Evolutionary conservation across 192 early-diverging fungal species (phyloP).

Genomic region (Thamnidium elegans): DNA sequence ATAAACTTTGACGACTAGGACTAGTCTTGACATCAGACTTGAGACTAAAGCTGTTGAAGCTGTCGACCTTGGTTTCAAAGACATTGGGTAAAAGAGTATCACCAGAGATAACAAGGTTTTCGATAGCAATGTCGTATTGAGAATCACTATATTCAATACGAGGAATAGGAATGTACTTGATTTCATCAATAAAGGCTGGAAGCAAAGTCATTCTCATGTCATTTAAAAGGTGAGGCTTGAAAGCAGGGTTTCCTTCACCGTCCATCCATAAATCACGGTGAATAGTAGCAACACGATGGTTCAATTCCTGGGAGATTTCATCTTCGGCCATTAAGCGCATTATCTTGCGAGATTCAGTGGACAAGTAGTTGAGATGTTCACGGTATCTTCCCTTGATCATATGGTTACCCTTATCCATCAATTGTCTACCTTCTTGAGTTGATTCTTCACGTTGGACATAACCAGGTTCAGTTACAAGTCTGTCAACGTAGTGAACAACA

Average conservation of each 20-base stretch:
- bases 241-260: conserved; percentile 31
- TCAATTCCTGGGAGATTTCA: conserved; percentile 25
- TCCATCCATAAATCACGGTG: conserved; percentile 36
- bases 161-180: conserved; percentile 44
- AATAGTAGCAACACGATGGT: conserved; percentile 31
- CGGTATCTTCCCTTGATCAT: conserved; percentile 33
- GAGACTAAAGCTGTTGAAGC: conserved; percentile 35
- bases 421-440: conserved; percentile 20
- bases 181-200: conserved; percentile 40
- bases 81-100: conserved; percentile 38
- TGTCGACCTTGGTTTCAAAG: conserved; percentile 37
- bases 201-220: conserved; percentile 41
- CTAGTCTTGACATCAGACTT: conserved; percentile 18
- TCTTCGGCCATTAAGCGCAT: conserved; percentile 31
- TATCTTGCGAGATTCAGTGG: conserved; percentile 25
- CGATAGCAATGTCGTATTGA: conserved; percentile 41
- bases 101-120: conserved; percentile 41
- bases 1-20: conserved; percentile 28
- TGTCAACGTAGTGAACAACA: conserved; percentile 22
- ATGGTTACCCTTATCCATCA: conserved; percentile 25
- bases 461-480: conserved; percentile 34
- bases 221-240: conserved; percentile 45
- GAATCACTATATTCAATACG: conserved; percentile 45
- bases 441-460: conserved; percentile 28
- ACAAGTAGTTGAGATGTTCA: conserved; percentile 19